Evolutionary conservation across 805 yeast genomes (phyloP).

Genomic region (Metschnikowia continentalis): DNA sequence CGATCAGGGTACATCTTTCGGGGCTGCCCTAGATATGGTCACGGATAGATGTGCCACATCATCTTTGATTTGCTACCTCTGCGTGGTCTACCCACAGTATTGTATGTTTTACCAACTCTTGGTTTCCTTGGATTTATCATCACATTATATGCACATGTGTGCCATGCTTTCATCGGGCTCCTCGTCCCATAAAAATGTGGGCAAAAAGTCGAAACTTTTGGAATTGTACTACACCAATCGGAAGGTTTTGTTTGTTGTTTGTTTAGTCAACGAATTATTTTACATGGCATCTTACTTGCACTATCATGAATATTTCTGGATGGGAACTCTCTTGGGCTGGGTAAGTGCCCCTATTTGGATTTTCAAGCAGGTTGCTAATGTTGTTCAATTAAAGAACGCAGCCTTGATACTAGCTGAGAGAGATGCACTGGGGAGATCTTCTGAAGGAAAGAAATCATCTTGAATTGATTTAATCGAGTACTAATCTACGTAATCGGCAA

Average conservation of each 20-base stretch:
- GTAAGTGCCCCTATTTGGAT: slow-evolving; percentile 80
- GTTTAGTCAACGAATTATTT: slow-evolving; percentile 91
- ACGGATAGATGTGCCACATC: slow-evolving; percentile 97
- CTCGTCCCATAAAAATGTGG: slow-evolving; percentile 77
- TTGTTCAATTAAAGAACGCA: slow-evolving; percentile 84
- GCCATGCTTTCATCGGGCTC: slow-evolving; percentile 82
- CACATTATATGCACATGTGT: slow-evolving; percentile 98
- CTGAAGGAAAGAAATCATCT: slow-evolving; percentile 9
- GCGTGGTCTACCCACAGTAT: slow-evolving; percentile 72
- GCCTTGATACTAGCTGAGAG: slow-evolving; percentile 71
- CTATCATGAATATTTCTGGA: slow-evolving; percentile 57
- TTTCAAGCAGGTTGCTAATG: slow-evolving; percentile 86
- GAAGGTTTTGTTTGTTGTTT: slow-evolving; percentile 76
- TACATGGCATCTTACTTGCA: slow-evolving; percentile 84
- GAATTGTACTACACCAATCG: slow-evolving; percentile 85
- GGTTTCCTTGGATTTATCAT: slow-evolving; percentile 80
- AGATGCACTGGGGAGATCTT: slow-evolving; percentile 56
- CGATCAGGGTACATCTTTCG: slow-evolving; percentile 86
- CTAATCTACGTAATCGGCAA: background rate
- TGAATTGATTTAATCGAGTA: background rate
- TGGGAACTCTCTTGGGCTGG: slow-evolving; percentile 56
- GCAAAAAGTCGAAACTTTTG: slow-evolving; percentile 65
- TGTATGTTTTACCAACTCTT: slow-evolving; percentile 74
- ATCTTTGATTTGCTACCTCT: slow-evolving; percentile 81
- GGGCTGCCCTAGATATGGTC: slow-evolving; percentile 98